These are phyloP conservation scores for Sarocladiaceae sp. DNA, from an alignment of 2,329 filamentous ascomycete species.

Conservation along the genomic window DNA sequence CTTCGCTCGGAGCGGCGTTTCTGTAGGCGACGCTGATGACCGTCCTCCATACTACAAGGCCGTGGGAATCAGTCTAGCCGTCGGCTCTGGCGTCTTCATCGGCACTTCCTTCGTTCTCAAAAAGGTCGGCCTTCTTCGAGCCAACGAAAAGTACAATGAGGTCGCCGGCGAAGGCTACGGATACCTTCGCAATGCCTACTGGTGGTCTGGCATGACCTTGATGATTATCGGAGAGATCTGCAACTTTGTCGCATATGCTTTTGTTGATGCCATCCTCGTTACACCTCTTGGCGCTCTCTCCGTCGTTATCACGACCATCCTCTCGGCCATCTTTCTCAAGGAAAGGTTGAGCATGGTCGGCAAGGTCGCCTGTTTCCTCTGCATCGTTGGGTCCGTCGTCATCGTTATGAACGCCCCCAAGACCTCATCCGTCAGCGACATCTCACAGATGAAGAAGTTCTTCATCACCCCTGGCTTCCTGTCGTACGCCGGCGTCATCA, in stretches of 20 bases:
- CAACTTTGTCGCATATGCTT: constrained; percentile 96
- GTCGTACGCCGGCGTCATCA: constrained; percentile 73
- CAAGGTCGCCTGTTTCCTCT: constrained; percentile 92
- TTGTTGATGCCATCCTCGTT: constrained; percentile 92
- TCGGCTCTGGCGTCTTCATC: constrained; percentile 87
- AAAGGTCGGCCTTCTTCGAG: constrained; percentile 83
- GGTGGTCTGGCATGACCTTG: constrained; percentile 93
- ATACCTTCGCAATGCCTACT: constrained; percentile 89
- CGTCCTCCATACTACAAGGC: constrained; percentile 65
- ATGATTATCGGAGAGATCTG: constrained; percentile 97
- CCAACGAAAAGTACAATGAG: constrained; percentile 95
- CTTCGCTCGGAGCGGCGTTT: constrained; percentile 4
- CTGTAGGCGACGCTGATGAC: constrained; percentile 12
- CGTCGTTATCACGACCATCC: constrained; percentile 84
- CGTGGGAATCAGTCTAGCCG: constrained; percentile 77
- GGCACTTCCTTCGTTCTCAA: constrained; percentile 93
- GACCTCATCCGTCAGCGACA: constrained; percentile 76
- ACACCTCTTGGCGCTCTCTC: constrained; percentile 86
- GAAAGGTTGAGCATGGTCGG: constrained; percentile 92
- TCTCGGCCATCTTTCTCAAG: constrained; percentile 93
- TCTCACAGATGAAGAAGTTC: constrained; percentile 86
- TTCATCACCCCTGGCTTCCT: constrained; percentile 85
- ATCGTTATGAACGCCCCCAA: constrained; percentile 91
- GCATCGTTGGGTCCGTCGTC: constrained; percentile 85
- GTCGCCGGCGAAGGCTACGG: constrained; percentile 94